Percentiles rank a stretch among this genome's conserved stretches.
Conservation (phyloP, 2,329 filamentous ascomycete genomes). For the Xylariaceae sp. region DNA sequence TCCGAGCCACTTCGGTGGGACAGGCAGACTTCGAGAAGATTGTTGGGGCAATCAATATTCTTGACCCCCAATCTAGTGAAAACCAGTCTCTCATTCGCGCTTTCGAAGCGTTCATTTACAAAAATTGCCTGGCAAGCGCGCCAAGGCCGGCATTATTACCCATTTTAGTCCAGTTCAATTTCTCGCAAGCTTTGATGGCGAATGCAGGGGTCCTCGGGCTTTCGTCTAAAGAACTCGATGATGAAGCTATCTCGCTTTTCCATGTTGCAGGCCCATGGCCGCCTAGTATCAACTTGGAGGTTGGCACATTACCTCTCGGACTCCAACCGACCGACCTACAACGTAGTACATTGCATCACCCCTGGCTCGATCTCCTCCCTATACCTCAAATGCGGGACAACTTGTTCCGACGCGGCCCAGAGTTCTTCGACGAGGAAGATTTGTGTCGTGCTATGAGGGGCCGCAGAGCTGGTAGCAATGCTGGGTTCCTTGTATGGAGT, state of each 20-base stretch:
- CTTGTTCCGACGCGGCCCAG: constrained; percentile 29
- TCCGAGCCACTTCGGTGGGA: background rate
- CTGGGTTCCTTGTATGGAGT: constrained; percentile 28
- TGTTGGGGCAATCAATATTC: background rate
- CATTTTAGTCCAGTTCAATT: constrained; percentile 28
- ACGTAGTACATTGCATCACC: constrained; percentile 40
- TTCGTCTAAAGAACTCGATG: constrained; percentile 21
- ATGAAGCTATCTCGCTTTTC: constrained; percentile 29
- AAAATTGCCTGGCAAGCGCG: constrained; percentile 11
- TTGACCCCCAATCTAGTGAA: background rate
- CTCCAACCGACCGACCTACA: constrained; percentile 44
- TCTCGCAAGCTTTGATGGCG: constrained; percentile 28
- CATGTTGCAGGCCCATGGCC: background rate
- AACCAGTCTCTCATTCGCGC: constrained; percentile 6
- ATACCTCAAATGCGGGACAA: constrained; percentile 46
- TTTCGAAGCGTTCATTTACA: constrained; percentile 15
- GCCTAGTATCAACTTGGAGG: constrained; percentile 3
- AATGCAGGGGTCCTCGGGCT: constrained; percentile 23
- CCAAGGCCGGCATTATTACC: constrained; percentile 26
- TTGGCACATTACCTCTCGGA: constrained; percentile 11
- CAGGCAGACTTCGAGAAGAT: background rate
- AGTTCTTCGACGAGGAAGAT: constrained; percentile 31
- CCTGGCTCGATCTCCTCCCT: constrained; percentile 48
- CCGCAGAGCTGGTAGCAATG: background rate
- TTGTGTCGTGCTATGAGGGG: constrained; percentile 25